Percentiles rank a stretch among this genome's conserved stretches.
Conservation (phyloP, 2,329 filamentous ascomycete species). For the Massarina eburnea region DNA sequence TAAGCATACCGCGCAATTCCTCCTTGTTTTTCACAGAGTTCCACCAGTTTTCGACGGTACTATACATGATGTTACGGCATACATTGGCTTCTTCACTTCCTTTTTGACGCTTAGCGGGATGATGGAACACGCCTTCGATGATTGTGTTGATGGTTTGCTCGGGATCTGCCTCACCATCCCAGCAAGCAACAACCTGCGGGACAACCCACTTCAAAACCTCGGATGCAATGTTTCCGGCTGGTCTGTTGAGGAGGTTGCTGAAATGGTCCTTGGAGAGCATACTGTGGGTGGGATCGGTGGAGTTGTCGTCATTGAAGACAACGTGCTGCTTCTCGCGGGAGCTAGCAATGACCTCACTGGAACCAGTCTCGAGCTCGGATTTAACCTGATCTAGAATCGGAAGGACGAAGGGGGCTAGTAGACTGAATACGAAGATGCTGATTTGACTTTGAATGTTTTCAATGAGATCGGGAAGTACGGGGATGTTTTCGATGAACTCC, state of each 20-base stretch:
- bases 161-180: slow-evolving; percentile 79
- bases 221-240: slow-evolving; percentile 79
- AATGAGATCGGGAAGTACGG: slow-evolving; percentile 78
- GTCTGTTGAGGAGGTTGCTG: slow-evolving; percentile 83
- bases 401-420: slow-evolving; percentile 84
- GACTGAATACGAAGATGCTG: slow-evolving; percentile 86
- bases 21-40: slow-evolving; percentile 66
- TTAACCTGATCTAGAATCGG: slow-evolving; percentile 87
- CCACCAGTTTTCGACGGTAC: slow-evolving; percentile 85
- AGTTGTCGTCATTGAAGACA: slow-evolving; percentile 79
- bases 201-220: slow-evolving; percentile 82
- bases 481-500: slow-evolving; percentile 79
- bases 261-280: slow-evolving; percentile 98
- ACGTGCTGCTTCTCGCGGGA: slow-evolving; percentile 81
- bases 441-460: slow-evolving; percentile 87
- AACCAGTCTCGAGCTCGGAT: slow-evolving; percentile 81
- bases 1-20: slow-evolving; percentile 72
- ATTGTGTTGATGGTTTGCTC: slow-evolving; percentile 73
- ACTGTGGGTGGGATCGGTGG: slow-evolving; percentile 83
- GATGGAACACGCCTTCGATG: slow-evolving; percentile 80
- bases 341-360: slow-evolving; percentile 82
- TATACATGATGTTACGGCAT: slow-evolving; percentile 75
- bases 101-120: slow-evolving; percentile 73
- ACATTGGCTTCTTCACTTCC: slow-evolving; percentile 66
- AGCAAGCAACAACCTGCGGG: slow-evolving; percentile 83